These are phyloP conservation scores for Cercophora samala DNA, from an alignment of 495 filamentous ascomycete species.

Conservation along the genomic window DNA sequence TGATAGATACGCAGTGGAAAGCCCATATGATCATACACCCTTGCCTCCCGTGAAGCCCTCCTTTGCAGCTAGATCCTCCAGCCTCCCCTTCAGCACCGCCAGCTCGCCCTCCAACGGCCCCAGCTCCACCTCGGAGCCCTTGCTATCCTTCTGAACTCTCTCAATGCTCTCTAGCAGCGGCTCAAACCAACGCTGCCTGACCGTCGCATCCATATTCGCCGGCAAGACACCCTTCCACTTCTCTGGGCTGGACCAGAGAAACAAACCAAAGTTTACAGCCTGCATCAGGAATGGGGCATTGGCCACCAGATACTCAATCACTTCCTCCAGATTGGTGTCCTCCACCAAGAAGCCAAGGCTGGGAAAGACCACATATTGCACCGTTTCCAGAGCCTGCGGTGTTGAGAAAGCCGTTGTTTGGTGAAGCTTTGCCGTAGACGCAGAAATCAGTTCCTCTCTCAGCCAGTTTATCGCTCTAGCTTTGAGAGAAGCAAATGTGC, in stretches of 20 bases:
- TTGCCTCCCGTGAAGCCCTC: conserved; percentile 18
- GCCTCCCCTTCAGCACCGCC: conserved; percentile 37
- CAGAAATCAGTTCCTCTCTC: conserved; percentile 71
- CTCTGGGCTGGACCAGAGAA: conserved; percentile 43
- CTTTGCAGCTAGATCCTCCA: conserved; percentile 27
- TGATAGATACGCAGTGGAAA: neutral
- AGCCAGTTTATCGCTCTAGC: conserved; percentile 83
- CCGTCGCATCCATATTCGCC: conserved; percentile 40
- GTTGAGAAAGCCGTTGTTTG: conserved; percentile 56
- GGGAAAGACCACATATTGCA: conserved; percentile 48
- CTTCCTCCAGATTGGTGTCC: conserved; percentile 18
- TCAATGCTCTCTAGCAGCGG: conserved; percentile 47
- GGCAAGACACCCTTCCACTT: conserved; percentile 41
- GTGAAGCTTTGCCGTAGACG: conserved; percentile 27
- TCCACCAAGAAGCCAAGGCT: conserved; percentile 32
- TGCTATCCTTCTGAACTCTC: conserved; percentile 38
- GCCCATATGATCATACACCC: neutral
- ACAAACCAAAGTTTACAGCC: conserved; percentile 48
- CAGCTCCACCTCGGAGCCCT: conserved; percentile 14
- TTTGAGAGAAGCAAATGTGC: conserved; percentile 71
- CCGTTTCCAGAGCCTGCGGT: conserved; percentile 45
- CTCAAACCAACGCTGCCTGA: conserved; percentile 51
- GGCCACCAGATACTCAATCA: conserved; percentile 36
- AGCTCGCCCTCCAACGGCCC: conserved; percentile 28
- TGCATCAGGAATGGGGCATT: conserved; percentile 46